Evolutionary conservation across 306 rosid genomes (phyloP).

Genomic region (Prunus campanulata): DNA sequence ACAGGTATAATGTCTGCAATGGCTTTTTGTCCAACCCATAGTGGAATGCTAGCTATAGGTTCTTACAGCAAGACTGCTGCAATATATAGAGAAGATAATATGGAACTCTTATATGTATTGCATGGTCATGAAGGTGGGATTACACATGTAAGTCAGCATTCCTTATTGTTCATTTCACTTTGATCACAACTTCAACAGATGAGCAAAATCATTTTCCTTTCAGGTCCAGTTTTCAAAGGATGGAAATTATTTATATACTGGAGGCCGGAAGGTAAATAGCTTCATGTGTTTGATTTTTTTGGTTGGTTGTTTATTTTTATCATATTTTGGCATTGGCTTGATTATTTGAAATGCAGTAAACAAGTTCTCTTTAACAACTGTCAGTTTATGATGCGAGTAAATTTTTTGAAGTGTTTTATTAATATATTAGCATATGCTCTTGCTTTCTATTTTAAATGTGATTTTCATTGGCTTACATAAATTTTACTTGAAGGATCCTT

Average conservation of each 20-base stretch:
- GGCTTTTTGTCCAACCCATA: constrained; percentile 80
- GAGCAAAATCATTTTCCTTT: constrained; percentile 24
- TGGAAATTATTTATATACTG: constrained; percentile 89
- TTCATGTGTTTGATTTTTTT: constrained; percentile 8
- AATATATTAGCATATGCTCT: constrained; percentile 1
- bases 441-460: constrained; percentile 12
- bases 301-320: background rate
- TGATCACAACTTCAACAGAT: constrained; percentile 19
- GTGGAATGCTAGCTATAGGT: constrained; percentile 88
- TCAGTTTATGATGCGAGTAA: background rate
- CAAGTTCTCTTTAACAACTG: background rate
- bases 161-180: constrained; percentile 21
- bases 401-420: background rate
- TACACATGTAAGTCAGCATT: constrained; percentile 79
- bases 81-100: constrained; percentile 84
- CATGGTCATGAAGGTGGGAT: constrained; percentile 99
- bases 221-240: constrained; percentile 94
- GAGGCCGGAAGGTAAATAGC: constrained; percentile 79
- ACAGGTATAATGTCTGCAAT: constrained; percentile 90
- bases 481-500: constrained; percentile 78
- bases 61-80: constrained; percentile 86
- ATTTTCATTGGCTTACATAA: constrained; percentile 20
- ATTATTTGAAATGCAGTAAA: background rate
- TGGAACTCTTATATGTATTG: constrained; percentile 82
- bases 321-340: background rate